A percentile compares a stretch with the other conserved stretches of the same genome.
These are phyloP conservation scores for Spinellus fusiger DNA, from an alignment of 192 early-diverging fungal species.

Conservation along the genomic window DNA sequence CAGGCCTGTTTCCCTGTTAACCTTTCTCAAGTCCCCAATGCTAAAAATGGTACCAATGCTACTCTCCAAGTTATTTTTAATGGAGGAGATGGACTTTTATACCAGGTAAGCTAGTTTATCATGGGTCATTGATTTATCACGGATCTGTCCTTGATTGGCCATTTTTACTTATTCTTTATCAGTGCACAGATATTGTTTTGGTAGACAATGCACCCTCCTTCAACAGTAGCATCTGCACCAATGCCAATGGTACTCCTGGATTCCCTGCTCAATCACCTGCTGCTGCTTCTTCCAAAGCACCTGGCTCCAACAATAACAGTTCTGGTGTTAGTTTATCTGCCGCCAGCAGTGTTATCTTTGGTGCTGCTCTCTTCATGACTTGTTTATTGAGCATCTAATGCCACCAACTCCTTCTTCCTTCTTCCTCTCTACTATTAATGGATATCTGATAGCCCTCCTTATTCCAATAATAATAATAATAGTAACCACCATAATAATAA, in stretches of 20 bases:
- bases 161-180: neutral
- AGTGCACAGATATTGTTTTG: constrained; percentile 27
- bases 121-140: neutral
- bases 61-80: constrained; percentile 50
- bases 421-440: no score
- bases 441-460: no score
- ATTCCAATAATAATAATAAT: no score
- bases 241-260: constrained; percentile 13
- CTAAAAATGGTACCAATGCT: constrained; percentile 40
- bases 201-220: constrained; percentile 2
- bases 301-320: neutral
- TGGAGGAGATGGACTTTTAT: constrained; percentile 44
- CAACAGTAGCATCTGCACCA: constrained; percentile 16
- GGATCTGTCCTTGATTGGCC: neutral
- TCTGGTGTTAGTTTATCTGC: neutral
- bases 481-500: no score
- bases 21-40: constrained; percentile 24
- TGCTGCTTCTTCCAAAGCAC: neutral
- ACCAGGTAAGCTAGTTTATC: constrained; percentile 29
- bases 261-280: neutral
- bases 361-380: neutral
- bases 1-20: constrained; percentile 35
- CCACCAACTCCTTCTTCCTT: no score
- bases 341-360: neutral
- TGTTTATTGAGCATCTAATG: no score